These are phyloP conservation scores for Tuber magnatum DNA, from an alignment of 495 filamentous ascomycete genomes.

Conservation along the genomic window DNA sequence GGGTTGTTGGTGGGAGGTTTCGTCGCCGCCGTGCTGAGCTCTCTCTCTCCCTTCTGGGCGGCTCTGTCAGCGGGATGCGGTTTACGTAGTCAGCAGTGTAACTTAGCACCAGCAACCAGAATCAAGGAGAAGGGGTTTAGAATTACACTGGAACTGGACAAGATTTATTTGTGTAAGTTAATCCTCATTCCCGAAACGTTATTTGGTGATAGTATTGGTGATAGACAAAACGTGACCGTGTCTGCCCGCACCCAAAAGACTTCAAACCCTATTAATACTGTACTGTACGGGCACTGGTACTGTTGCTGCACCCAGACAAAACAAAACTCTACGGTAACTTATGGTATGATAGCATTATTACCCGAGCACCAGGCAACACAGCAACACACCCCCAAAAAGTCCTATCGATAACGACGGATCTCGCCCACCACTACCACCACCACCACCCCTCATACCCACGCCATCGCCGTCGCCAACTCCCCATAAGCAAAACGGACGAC, in stretches of 20 bases:
- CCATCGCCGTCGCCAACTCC: not conserved
- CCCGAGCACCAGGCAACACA: not conserved
- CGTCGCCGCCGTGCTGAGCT: not conserved
- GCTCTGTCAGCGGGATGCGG: not conserved
- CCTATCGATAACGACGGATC: not conserved
- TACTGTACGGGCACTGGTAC: not conserved
- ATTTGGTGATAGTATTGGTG: not conserved
- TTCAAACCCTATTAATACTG: not conserved
- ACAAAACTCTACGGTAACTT: no score
- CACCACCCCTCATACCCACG: not conserved
- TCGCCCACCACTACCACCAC: not conserved
- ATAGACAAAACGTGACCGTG: not conserved
- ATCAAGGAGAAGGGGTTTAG: not conserved
- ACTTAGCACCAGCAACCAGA: not conserved
- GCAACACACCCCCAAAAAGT: not conserved
- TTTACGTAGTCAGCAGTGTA: constrained; percentile 2
- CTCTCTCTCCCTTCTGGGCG: not conserved
- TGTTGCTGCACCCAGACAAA: not conserved
- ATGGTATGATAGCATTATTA: no score
- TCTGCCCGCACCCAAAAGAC: not conserved
- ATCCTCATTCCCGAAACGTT: not conserved
- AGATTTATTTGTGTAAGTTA: not conserved
- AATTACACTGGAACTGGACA: not conserved
- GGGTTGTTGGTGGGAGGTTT: not conserved
- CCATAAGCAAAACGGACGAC: not conserved